Conservation (phyloP, 148 eudicot genomes). For the Chenopodium berlandieri region DNA sequence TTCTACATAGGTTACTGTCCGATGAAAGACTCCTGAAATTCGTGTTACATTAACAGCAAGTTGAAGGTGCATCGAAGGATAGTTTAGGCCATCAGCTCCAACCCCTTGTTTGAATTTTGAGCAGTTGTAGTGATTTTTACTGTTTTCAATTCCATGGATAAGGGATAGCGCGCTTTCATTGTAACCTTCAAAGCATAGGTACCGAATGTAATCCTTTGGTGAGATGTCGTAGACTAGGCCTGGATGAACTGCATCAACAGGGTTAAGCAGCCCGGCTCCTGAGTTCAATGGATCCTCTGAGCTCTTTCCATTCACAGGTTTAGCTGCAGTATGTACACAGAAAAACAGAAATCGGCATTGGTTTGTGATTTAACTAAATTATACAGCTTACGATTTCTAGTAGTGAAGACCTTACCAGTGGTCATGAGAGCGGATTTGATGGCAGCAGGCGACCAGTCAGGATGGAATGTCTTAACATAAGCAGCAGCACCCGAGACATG, state of each 20-base stretch:
- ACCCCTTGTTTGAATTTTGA: slow-evolving; percentile 29
- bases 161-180: slow-evolving; percentile 37
- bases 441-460: slow-evolving; percentile 82
- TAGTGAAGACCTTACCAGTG: slow-evolving; percentile 42
- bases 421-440: slow-evolving; percentile 94
- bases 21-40: slow-evolving; percentile 40
- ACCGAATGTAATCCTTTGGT: slow-evolving; percentile 46
- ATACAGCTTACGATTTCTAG: not conserved
- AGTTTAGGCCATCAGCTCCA: slow-evolving; percentile 76
- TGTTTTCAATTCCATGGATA: slow-evolving; percentile 29
- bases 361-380: not conserved
- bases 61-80: slow-evolving; percentile 69
- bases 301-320: slow-evolving; percentile 42
- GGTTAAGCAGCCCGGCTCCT: slow-evolving; percentile 67
- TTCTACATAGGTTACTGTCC: slow-evolving; percentile 70
- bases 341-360: not conserved
- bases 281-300: slow-evolving; percentile 44
- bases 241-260: slow-evolving; percentile 55
- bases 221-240: slow-evolving; percentile 67
- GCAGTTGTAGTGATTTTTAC: slow-evolving; percentile 42
- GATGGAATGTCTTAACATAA: slow-evolving; percentile 75
- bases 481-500: slow-evolving; percentile 75
- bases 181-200: slow-evolving; percentile 69
- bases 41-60: slow-evolving; percentile 6
- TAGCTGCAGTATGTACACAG: slow-evolving; percentile 40